Percentiles rank a stretch among this genome's conserved stretches.
Conservation (phyloP, 352 stramenopile species). For the Pythium chondricola region DNA sequence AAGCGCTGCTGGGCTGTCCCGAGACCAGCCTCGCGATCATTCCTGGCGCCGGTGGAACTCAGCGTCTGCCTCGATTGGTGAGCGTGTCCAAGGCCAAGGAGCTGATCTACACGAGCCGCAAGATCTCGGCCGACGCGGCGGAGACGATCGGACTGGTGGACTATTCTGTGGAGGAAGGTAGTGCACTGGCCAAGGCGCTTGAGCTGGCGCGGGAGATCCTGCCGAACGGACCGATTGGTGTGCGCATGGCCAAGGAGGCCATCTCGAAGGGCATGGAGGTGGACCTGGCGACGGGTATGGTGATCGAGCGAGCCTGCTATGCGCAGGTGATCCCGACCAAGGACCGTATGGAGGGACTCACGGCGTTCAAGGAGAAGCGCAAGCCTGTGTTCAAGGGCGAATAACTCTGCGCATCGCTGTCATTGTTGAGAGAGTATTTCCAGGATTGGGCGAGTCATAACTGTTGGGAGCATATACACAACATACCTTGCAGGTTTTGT, state of each 20-base stretch:
- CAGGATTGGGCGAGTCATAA: no score
- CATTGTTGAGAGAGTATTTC: no score
- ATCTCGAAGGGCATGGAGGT: constrained; percentile 84
- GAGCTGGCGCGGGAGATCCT: constrained; percentile 87
- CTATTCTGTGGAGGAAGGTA: constrained; percentile 69
- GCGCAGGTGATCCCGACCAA: constrained; percentile 87
- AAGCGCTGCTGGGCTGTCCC: constrained; percentile 83
- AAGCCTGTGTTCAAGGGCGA: constrained; percentile 88
- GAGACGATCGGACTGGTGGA: constrained; percentile 87
- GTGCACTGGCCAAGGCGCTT: constrained; percentile 67
- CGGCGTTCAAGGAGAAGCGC: constrained; percentile 90
- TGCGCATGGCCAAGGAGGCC: constrained; percentile 89
- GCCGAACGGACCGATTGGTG: constrained; percentile 86
- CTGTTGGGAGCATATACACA: no score
- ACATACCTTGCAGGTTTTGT: no score
- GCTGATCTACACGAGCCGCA: constrained; percentile 91
- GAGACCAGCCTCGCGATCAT: constrained; percentile 93
- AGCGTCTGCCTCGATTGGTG: constrained; percentile 89
- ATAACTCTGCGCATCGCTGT: constrained; percentile 27
- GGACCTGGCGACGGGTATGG: constrained; percentile 81
- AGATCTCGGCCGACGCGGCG: constrained; percentile 66
- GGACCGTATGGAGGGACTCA: constrained; percentile 89
- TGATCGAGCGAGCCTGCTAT: constrained; percentile 90
- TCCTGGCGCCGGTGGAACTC: constrained; percentile 89
- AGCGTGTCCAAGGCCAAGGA: constrained; percentile 92